phyloP scores from a whole-genome alignment of 768 basidiomycete genomes.

The Amanita exitialis region DNA sequence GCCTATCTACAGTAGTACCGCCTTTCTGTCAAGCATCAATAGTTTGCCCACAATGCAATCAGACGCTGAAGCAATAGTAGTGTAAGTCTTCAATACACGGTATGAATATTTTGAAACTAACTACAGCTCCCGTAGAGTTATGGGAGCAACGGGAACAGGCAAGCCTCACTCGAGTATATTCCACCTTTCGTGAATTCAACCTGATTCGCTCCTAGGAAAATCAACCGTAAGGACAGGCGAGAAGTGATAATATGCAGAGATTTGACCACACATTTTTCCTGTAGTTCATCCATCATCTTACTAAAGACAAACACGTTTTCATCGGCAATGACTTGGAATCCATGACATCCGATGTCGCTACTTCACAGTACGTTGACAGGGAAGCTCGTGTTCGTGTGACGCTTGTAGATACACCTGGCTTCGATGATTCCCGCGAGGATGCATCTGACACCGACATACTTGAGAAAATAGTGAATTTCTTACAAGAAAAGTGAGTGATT shows the following conservation, averaged over 20 bases:
- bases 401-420: conserved; percentile 34
- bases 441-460: conserved; percentile 25
- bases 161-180: not conserved
- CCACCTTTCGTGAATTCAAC: not conserved
- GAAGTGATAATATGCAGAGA: not conserved
- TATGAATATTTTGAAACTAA: too few relatives aligned
- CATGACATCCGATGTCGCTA: conserved; percentile 22
- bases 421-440: conserved; percentile 23
- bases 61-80: not conserved
- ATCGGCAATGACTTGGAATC: conserved; percentile 29
- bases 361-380: not conserved
- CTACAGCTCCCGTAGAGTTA: not conserved
- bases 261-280: conserved; percentile 21
- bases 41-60: too few relatives aligned
- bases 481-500: conserved; percentile 11
- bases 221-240: not conserved
- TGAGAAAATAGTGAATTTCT: conserved; percentile 19
- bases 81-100: not conserved
- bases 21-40: too few relatives aligned
- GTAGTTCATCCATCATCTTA: too few relatives aligned
- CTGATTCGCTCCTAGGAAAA: not conserved
- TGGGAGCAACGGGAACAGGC: too few relatives aligned
- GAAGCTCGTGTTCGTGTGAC: conserved; percentile 13
- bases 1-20: not conserved
- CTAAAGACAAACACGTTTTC: conserved; percentile 23